Evolutionary conservation across 2,329 filamentous ascomycete genomes (phyloP).

Genomic region (Seiridium cupressi): DNA sequence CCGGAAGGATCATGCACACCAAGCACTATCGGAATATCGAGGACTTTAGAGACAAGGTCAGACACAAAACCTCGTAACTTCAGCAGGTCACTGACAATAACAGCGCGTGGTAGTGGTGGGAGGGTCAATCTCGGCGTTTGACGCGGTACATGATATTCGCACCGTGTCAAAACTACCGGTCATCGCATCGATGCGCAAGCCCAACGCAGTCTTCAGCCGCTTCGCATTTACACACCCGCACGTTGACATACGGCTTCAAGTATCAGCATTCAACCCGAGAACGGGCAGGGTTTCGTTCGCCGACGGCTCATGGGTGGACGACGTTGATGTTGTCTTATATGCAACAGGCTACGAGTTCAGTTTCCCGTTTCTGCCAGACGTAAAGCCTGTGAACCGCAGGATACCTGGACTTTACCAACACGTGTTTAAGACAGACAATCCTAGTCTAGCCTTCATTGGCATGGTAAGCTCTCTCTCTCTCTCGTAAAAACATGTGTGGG

Average conservation of each 20-base stretch:
- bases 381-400: constrained; percentile 52
- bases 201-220: constrained; percentile 23
- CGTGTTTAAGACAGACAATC: constrained; percentile 52
- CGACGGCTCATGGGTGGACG: constrained; percentile 48
- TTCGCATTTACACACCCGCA: constrained; percentile 20
- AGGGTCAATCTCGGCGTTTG: constrained; percentile 62
- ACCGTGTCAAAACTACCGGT: constrained; percentile 15
- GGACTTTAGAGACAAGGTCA: constrained; percentile 42
- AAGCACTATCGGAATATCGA: constrained; percentile 51
- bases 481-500: no score
- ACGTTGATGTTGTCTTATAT: constrained; percentile 63
- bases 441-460: constrained; percentile 55
- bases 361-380: constrained; percentile 55
- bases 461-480: constrained; percentile 35
- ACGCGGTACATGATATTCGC: constrained; percentile 35
- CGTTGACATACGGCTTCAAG: constrained; percentile 33
- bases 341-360: constrained; percentile 67
- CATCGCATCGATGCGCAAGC: constrained; percentile 18
- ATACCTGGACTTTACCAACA: constrained; percentile 57
- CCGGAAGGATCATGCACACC: constrained; percentile 52
- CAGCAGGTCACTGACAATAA: no score
- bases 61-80: no score
- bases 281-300: constrained; percentile 50
- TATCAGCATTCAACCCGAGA: constrained; percentile 38
- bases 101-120: constrained; percentile 61